A percentile compares a stretch with the other conserved stretches of the same genome.
phyloP scores from a whole-genome alignment of 495 filamentous ascomycete species.

The Aspergillus ellipticus region DNA sequence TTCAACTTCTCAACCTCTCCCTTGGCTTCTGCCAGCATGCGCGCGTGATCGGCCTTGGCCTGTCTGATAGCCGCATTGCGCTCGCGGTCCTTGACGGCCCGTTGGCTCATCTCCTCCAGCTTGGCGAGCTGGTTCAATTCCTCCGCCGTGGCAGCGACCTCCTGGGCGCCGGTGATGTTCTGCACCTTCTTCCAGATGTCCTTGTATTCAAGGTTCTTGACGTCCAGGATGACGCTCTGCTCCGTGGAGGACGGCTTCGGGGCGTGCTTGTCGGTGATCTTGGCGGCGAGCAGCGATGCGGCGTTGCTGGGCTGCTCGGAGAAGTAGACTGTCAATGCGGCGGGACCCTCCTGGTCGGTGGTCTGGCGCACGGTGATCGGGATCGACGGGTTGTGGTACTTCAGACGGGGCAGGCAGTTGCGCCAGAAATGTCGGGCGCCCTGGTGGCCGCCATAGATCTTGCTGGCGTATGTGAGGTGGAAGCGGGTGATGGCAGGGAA shows the following conservation, averaged over 20 bases:
- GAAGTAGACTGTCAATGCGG: constrained; percentile 79
- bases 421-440: constrained; percentile 91
- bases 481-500: constrained; percentile 65
- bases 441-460: constrained; percentile 57
- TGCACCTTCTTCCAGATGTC: constrained; percentile 69
- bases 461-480: constrained; percentile 73
- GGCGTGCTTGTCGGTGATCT: constrained; percentile 33
- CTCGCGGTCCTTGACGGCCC: constrained; percentile 51
- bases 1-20: constrained; percentile 43
- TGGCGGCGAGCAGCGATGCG: constrained; percentile 23
- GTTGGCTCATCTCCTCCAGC: constrained; percentile 53
- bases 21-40: constrained; percentile 58
- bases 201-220: constrained; percentile 33
- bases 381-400: constrained; percentile 88
- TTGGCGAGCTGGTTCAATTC: constrained; percentile 58
- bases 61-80: constrained; percentile 53
- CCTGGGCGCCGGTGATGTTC: constrained; percentile 61
- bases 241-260: constrained; percentile 32
- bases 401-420: constrained; percentile 73
- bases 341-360: constrained; percentile 43
- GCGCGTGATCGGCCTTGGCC: constrained; percentile 58
- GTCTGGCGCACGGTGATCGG: constrained; percentile 76
- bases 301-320: constrained; percentile 35
- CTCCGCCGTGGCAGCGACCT: constrained; percentile 54
- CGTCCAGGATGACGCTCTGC: constrained; percentile 31